Conservation (phyloP, 2,329 filamentous ascomycete species). For the Penicillium sp. region DNA sequence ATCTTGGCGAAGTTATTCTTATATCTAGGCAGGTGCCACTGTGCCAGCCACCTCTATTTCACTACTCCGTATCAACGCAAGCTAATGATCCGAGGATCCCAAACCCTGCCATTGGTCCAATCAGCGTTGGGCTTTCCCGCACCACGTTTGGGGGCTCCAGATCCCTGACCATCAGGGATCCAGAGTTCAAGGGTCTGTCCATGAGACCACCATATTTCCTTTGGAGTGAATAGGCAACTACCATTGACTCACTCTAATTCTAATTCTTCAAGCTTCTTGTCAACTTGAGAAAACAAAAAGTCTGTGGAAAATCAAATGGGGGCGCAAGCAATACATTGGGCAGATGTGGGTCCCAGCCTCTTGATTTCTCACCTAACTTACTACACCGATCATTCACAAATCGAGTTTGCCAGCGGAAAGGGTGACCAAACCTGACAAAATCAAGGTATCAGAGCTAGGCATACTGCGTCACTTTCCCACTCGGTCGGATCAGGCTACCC, state of each 20-base stretch:
- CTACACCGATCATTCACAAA: neutral
- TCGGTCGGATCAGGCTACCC: neutral
- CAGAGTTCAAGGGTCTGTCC: neutral
- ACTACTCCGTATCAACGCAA: constrained; percentile 6
- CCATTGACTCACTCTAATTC: neutral
- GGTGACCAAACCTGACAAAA: neutral
- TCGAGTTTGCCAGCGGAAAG: neutral
- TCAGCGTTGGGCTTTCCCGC: neutral
- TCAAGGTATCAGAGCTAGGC: neutral
- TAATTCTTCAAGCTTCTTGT: neutral
- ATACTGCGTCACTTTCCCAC: neutral
- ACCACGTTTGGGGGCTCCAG: constrained; percentile 6
- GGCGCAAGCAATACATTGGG: constrained; percentile 3
- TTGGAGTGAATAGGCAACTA: neutral
- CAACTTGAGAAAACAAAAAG: too few relatives aligned
- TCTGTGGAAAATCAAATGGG: constrained; percentile 2
- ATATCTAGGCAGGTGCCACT: constrained; percentile 19
- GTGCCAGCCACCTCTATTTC: constrained; percentile 25
- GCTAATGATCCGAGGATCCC: constrained; percentile 17
- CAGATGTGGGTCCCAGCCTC: constrained; percentile 13
- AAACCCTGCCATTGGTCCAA: constrained; percentile 8
- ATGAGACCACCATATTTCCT: too few relatives aligned
- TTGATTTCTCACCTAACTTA: neutral
- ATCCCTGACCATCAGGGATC: neutral
- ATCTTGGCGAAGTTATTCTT: constrained; percentile 2